Conservation (phyloP, 2,329 filamentous ascomycete genomes). For the Pseudogymnoascus destructans region DNA sequence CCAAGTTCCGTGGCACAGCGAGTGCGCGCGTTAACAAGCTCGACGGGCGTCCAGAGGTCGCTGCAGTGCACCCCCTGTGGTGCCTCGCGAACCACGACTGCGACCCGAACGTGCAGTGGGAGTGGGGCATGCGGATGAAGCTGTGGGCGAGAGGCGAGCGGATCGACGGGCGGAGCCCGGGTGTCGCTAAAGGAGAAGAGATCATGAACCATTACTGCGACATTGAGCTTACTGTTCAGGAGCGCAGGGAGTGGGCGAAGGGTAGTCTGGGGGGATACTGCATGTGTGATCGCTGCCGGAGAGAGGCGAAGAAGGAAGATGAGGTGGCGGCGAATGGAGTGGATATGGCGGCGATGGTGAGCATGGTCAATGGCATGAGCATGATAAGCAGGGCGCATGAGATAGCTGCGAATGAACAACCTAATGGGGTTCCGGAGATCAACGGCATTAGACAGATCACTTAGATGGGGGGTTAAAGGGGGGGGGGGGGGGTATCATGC, state of each 20-base stretch:
- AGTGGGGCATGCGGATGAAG: constrained; percentile 71
- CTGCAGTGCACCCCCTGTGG: constrained; percentile 90
- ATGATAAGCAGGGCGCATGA: neutral
- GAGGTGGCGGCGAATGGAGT: neutral
- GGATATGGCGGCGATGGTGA: neutral
- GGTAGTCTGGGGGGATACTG: constrained; percentile 84
- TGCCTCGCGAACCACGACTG: constrained; percentile 95
- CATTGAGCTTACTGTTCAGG: constrained; percentile 59
- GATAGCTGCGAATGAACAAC: neutral
- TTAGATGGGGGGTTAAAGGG: neutral
- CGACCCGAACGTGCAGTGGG: constrained; percentile 88
- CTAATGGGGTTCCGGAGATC: neutral
- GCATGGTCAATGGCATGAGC: neutral
- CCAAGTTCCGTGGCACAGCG: constrained; percentile 86
- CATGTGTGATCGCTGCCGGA: constrained; percentile 69
- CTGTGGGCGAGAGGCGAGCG: constrained; percentile 49
- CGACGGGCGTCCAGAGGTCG: constrained; percentile 77
- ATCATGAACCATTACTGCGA: constrained; percentile 94
- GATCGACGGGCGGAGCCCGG: constrained; percentile 40
- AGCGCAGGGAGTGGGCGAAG: constrained; percentile 76
- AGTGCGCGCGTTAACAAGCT: constrained; percentile 66
- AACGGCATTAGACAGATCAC: neutral
- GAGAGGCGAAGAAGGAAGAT: constrained; percentile 42
- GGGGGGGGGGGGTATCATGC: neutral
- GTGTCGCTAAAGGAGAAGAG: constrained; percentile 68